Evolutionary conservation across 2,329 filamentous ascomycete genomes (phyloP), one percentile per base, ranked within the genome.

Genomic region (Teratosphaeria zuluensis): DNA sequence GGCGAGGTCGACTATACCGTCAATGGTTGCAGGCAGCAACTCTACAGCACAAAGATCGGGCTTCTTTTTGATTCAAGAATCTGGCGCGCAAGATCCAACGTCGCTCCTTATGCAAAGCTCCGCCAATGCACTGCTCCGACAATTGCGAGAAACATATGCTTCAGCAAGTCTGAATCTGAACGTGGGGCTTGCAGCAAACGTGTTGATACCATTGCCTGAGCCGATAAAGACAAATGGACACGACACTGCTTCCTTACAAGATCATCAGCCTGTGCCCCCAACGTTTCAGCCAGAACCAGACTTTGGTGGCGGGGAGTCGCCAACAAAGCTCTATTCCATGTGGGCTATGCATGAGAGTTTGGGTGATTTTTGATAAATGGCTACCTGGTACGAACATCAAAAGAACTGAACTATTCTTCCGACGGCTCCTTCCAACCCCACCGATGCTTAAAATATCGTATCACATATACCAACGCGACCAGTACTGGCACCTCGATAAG

Each of bases 401-500:
- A 21, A 48, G n/a, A 19, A 6, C 12, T 53, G 32, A 5, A 53
- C n/a, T 53, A 35, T 21, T 19, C 28, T 53, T 16, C 52, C 19
- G 24, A 53, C 52, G 35, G 19, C 42, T 57, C 46, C 35, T 60
- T 56, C 61, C 61, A 63, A 30, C 57, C 56, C 55, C 55, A 58
- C 2, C 60, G 58, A n/a, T 57, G 51, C 55, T 53, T 58, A 52
- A 58, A 61, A 21, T 51, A 62, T 46, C 55, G 42, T 42, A 58
- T 62, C 38, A 63, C 61, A 52, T 63, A 63, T 42, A 63, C 61
- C 66, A 95, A 72, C 0, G 78, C 85, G 9, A 96, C 69, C 60
- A 95, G 71, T 1, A 95, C 89, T 0, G 90, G 90, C 3, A 95
- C 90, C 69, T 96, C 90, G 56, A 96, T 88, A 64, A 95, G 73